Conservation (phyloP, 257 asterid species). For the Marsdenia floribunda region DNA sequence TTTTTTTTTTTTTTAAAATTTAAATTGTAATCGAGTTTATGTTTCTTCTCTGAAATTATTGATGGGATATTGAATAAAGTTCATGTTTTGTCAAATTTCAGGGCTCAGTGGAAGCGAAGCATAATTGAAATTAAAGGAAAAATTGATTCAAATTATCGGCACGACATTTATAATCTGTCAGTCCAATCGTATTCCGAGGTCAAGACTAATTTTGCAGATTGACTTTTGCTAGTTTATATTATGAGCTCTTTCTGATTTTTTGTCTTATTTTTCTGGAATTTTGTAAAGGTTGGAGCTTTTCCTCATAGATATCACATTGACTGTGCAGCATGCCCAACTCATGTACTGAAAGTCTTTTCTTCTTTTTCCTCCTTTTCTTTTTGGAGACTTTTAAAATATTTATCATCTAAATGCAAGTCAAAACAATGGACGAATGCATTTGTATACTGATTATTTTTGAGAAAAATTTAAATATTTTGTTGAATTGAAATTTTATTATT, state of each 20-base stretch:
- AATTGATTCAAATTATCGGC: conserved; percentile 54
- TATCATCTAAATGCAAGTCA: not conserved
- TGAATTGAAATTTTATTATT: not conserved
- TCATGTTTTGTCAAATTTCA: conserved; percentile 13
- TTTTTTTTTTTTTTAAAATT: not conserved
- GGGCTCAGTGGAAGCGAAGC: conserved; percentile 67
- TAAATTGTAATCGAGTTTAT: not conserved
- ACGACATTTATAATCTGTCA: conserved; percentile 38
- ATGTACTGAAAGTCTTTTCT: conserved; percentile 40
- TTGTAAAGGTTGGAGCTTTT: conserved; percentile 48
- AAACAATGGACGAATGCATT: not conserved
- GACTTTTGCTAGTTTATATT: not conserved
- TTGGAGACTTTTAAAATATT: not conserved
- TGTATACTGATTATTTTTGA: not conserved
- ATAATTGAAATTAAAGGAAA: conserved; percentile 64
- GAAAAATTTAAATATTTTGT: not conserved
- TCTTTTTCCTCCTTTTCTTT: not conserved
- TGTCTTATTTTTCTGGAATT: not conserved
- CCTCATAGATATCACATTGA: conserved; percentile 70
- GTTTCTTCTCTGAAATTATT: not conserved
- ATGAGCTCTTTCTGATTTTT: not conserved
- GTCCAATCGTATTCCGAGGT: conserved; percentile 76
- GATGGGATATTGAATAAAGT: not conserved
- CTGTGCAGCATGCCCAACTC: conserved; percentile 65
- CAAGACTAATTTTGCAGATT: not conserved